phyloP scores from a whole-genome alignment of 2,329 filamentous ascomycete species.

The Cladosporium halotolerans region DNA sequence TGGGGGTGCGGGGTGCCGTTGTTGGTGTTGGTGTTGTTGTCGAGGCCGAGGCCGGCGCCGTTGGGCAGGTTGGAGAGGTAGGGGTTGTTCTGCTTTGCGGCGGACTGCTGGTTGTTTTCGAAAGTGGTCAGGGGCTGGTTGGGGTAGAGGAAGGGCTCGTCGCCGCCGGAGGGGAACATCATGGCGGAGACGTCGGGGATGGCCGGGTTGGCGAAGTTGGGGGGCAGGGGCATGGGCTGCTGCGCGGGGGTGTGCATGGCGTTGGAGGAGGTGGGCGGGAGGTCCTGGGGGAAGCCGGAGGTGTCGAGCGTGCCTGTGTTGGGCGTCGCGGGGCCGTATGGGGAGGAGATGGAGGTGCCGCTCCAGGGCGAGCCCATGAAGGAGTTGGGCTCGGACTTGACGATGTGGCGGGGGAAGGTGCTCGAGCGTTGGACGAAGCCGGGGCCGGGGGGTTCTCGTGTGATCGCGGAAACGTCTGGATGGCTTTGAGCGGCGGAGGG shows the following conservation, averaged over 20 bases:
- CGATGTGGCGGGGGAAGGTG: constrained; percentile 22
- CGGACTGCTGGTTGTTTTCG: constrained; percentile 39
- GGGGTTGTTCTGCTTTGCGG: constrained; percentile 14
- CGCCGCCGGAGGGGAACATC: constrained; percentile 68
- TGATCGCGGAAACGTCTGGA: constrained; percentile 21
- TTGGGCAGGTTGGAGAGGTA: constrained; percentile 3
- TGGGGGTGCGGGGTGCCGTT: constrained; percentile 10
- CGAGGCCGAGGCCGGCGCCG: background rate
- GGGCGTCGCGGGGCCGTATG: constrained; percentile 23
- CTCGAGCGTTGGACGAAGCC: constrained; percentile 19
- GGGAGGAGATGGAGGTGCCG: constrained; percentile 13
- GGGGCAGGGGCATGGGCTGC: constrained; percentile 16
- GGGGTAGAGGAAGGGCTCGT: constrained; percentile 71
- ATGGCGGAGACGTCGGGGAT: constrained; percentile 67
- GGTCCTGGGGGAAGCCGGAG: constrained; percentile 1
- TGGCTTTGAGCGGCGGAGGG: constrained; percentile 17
- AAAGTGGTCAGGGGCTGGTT: constrained; percentile 64
- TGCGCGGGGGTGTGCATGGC: background rate
- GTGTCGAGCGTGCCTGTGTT: constrained; percentile 18
- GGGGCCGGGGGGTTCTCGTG: constrained; percentile 2
- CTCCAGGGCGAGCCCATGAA: constrained; percentile 10
- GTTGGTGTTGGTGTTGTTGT: constrained; percentile 10
- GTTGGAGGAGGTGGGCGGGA: constrained; percentile 14
- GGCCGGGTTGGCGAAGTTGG: constrained; percentile 33
- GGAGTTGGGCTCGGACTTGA: constrained; percentile 8